A percentile compares a stretch with the other conserved stretches of the same genome.
These are phyloP conservation scores for Phaeolepiota aurea DNA, from an alignment of 768 basidiomycete species.

Conservation along the genomic window DNA sequence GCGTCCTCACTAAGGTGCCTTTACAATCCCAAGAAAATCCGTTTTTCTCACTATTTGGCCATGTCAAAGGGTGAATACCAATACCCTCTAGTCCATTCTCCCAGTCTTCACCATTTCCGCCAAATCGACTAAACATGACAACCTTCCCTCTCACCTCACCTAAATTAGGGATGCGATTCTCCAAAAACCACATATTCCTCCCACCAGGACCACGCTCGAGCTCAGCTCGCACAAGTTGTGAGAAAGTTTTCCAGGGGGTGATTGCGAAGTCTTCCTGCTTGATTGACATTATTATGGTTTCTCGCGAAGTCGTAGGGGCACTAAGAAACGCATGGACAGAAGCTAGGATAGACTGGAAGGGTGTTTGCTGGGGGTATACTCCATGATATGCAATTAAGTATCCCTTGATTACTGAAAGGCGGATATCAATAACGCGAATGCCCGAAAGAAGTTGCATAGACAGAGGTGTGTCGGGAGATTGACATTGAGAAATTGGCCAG, in stretches of 20 bases:
- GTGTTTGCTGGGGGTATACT: conserved; percentile 56
- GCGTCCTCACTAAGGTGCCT: conserved; percentile 59
- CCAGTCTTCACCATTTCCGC: conserved; percentile 62
- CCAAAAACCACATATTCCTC: conserved; percentile 69
- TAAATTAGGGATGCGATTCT: conserved; percentile 71
- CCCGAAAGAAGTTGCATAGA: conserved; percentile 65
- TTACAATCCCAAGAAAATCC: conserved; percentile 79
- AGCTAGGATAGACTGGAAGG: conserved; percentile 59
- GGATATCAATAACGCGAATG: conserved; percentile 75
- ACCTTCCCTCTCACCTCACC: conserved; percentile 84
- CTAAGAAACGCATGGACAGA: conserved; percentile 59
- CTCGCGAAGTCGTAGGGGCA: conserved; percentile 43
- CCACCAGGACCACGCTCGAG: conserved; percentile 50
- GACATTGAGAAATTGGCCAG: conserved; percentile 85
- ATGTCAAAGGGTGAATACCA: conserved; percentile 80
- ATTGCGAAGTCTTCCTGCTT: conserved; percentile 74
- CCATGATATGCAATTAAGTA: conserved; percentile 76
- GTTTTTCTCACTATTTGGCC: conserved; percentile 71
- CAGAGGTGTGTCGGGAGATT: conserved; percentile 54
- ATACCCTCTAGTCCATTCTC: conserved; percentile 57
- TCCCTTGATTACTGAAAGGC: conserved; percentile 58
- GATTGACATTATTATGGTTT: conserved; percentile 80
- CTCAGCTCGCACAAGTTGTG: conserved; percentile 54
- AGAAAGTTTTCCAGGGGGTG: conserved; percentile 44
- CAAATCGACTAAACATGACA: conserved; percentile 82